Percentiles rank a stretch among this genome's conserved stretches.
Conservation (phyloP, 1,139 yeast genomes). For the Pneumocystis carinii region DNA sequence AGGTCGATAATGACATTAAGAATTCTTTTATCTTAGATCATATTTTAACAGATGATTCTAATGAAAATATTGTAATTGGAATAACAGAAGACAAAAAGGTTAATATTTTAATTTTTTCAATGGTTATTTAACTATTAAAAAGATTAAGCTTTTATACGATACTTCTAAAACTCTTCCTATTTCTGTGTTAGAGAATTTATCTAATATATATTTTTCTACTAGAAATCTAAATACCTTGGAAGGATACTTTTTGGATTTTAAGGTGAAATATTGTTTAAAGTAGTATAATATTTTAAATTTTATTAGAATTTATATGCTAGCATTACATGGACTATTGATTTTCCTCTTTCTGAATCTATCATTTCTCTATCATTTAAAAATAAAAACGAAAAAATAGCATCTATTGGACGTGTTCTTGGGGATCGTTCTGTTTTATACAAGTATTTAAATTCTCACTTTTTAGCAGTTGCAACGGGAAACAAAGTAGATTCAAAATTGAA, state of each 20-base stretch:
- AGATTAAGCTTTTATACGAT: not conserved
- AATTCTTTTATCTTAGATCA: not conserved
- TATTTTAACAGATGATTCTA: not conserved
- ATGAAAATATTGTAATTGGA: not conserved
- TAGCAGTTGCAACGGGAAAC: conserved; percentile 40
- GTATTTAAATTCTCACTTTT: conserved; percentile 57
- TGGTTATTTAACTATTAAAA: not conserved
- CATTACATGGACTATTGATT: conserved; percentile 29
- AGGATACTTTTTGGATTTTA: not conserved
- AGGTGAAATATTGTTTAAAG: conserved; percentile 13
- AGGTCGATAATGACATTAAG: not conserved
- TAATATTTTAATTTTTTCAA: not conserved
- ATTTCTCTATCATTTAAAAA: not conserved
- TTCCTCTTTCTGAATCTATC: conserved; percentile 18
- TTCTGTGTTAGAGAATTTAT: not conserved
- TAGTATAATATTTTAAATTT: conserved; percentile 18
- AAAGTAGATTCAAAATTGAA: conserved; percentile 17
- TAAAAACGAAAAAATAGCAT: conserved; percentile 35
- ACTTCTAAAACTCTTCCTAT: not conserved
- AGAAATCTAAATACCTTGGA: not conserved
- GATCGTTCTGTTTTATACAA: conserved; percentile 70
- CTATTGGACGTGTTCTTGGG: conserved; percentile 57
- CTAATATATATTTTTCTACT: conserved; percentile 13
- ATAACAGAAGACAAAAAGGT: not conserved
- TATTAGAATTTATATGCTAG: conserved; percentile 18